Evolutionary conservation across 1,284 basidiomycete species (phyloP), one percentile per base, ranked within the genome.

Genomic region (Microbotryum saponariae): DNA sequence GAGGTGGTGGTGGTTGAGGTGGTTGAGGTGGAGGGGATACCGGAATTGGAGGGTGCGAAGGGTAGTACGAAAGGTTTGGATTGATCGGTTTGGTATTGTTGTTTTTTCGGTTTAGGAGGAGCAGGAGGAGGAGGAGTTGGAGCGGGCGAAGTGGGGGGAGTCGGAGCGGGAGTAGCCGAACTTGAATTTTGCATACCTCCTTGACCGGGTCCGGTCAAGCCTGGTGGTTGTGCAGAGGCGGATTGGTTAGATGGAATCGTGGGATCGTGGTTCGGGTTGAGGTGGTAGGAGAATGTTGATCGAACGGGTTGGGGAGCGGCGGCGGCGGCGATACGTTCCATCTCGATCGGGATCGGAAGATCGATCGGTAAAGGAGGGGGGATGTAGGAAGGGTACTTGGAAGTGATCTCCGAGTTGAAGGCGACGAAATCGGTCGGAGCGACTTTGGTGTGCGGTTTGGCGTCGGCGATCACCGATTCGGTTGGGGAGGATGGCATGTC

Each of bases 81-180:
- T 73, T 96, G 96, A 74, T 99, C 96, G 0, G 96, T 99, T 76
- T 98, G 96, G 76, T 92, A 99, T 74, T 97, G 93, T 73, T 94
- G 91, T 76, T 97, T 97, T 79, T 97, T 97, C 9, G 89, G 91
- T 73, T 94, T 96, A 6, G 86, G 85, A 0, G 88, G 87, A 2
- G 91, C n/a, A n/a, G n/a, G n/a, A n/a, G n/a, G n/a, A 6, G 86
- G 85, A 0, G 88, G 87, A 2, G 91, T 87, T 0, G 93, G 93
- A 0, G 90, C 85, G 3, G 93, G 92, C 1, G 72, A 68, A 6
- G 73, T 71, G 3, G 74, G 74, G 1, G 74, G 72, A 1, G 70
- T 51, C 20, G 73, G 71, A 0, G 71, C 63, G 20, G 69, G 71
- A 7, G 65, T 70, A 51, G 56, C 61, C 25, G 68, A 66, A 58